phyloP scores from a whole-genome alignment of 1,284 basidiomycete genomes.

The Kalmanozyma brasiliensis region DNA sequence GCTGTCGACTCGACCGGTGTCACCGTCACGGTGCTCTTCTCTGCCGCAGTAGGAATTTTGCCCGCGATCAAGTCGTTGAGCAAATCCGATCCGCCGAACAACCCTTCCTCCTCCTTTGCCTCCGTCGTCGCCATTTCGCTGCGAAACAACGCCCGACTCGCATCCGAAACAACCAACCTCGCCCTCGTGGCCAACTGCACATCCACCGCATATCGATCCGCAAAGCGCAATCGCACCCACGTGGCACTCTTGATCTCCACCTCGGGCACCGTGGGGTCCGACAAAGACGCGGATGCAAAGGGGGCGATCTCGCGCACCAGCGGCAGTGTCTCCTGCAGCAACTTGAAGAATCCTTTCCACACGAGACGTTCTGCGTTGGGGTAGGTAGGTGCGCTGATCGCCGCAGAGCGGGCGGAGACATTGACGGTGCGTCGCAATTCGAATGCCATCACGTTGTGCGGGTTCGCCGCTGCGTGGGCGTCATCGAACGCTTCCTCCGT shows the following conservation, averaged over 20 bases:
- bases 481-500: conserved; percentile 71
- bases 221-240: conserved; percentile 81
- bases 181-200: conserved; percentile 77
- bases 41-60: background rate
- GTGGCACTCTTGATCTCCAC: conserved; percentile 79
- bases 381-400: conserved; percentile 10
- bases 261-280: conserved; percentile 69
- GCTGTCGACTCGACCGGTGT: too few relatives aligned
- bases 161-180: conserved; percentile 66
- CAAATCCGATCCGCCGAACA: conserved; percentile 22
- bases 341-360: conserved; percentile 43
- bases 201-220: conserved; percentile 80
- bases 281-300: conserved; percentile 71
- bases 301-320: conserved; percentile 77
- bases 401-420: conserved; percentile 71
- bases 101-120: background rate
- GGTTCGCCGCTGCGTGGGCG: conserved; percentile 70
- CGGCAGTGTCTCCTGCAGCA: conserved; percentile 77
- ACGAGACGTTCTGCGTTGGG: conserved; percentile 31
- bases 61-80: conserved; percentile 19
- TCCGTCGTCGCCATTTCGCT: conserved; percentile 4
- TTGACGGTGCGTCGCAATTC: conserved; percentile 47
- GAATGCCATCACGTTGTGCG: conserved; percentile 37
- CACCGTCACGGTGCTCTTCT: background rate
- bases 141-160: conserved; percentile 35